phyloP scores from a whole-genome alignment of 306 rosid species.

The Dicorynia guianensis region DNA sequence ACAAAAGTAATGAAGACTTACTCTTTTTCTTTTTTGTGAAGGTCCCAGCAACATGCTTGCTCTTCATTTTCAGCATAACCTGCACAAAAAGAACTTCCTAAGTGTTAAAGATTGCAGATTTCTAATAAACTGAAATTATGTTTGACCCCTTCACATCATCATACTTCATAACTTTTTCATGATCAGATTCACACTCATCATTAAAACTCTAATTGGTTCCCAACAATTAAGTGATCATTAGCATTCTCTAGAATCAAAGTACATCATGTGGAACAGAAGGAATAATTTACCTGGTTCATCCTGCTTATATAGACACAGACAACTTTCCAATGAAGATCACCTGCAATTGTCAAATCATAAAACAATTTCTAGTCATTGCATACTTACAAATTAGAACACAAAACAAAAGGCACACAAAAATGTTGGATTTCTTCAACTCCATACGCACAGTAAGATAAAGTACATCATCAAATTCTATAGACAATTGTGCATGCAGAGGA shows the following conservation, averaged over 20 bases:
- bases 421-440: background rate
- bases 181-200: conserved; percentile 49
- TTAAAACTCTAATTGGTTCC: conserved; percentile 53
- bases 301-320: conserved; percentile 87
- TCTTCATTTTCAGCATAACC: conserved; percentile 99
- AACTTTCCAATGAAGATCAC: conserved; percentile 97
- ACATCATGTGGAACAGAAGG: background rate
- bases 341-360: conserved; percentile 53
- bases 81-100: conserved; percentile 64
- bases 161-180: conserved; percentile 40
- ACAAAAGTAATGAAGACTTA: conserved; percentile 70
- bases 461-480: too few species aligned
- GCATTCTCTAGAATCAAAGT: background rate
- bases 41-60: conserved; percentile 99
- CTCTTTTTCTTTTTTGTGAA: conserved; percentile 99
- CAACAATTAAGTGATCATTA: conserved; percentile 50
- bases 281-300: conserved; percentile 69
- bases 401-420: background rate
- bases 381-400: background rate
- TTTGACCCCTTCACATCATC: conserved; percentile 53
- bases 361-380: conserved; percentile 4
- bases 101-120: conserved; percentile 47
- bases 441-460: background rate
- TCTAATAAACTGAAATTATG: conserved; percentile 39
- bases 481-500: too few species aligned